These are phyloP conservation scores for Thymus quinquecostatus DNA, from an alignment of 257 asterid species.

Conservation along the genomic window DNA sequence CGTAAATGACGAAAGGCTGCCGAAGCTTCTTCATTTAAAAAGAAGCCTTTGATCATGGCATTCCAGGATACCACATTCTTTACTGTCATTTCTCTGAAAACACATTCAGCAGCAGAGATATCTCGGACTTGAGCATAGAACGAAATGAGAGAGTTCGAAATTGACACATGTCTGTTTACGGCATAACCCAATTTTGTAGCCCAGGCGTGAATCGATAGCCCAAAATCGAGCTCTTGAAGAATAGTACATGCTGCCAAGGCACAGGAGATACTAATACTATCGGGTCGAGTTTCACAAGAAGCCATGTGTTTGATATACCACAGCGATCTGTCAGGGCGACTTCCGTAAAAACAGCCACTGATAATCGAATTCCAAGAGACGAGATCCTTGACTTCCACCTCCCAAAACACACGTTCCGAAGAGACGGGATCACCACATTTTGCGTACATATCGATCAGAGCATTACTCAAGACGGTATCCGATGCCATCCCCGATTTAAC, in stretches of 20 bases:
- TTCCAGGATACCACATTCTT: constrained; percentile 72
- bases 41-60: constrained; percentile 63
- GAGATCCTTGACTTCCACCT: constrained; percentile 43
- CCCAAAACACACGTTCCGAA: constrained; percentile 49
- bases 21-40: constrained; percentile 38
- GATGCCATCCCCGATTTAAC: constrained; percentile 55
- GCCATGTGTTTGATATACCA: constrained; percentile 52
- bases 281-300: constrained; percentile 40
- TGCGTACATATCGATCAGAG: constrained; percentile 56
- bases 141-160: constrained; percentile 65
- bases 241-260: constrained; percentile 59
- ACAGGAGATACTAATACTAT: constrained; percentile 57
- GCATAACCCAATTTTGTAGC: constrained; percentile 52
- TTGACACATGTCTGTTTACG: constrained; percentile 44
- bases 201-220: constrained; percentile 53
- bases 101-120: constrained; percentile 42
- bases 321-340: constrained; percentile 45
- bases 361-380: constrained; percentile 69
- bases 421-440: constrained; percentile 59
- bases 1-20: constrained; percentile 48
- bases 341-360: constrained; percentile 51
- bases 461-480: constrained; percentile 52
- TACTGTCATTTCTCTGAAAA: constrained; percentile 42
- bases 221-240: constrained; percentile 47
- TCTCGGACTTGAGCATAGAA: constrained; percentile 53